A percentile compares a stretch with the other conserved stretches of the same genome.
Conservation (phyloP, 2,329 filamentous ascomycete species). For the Xylaria sp. region DNA sequence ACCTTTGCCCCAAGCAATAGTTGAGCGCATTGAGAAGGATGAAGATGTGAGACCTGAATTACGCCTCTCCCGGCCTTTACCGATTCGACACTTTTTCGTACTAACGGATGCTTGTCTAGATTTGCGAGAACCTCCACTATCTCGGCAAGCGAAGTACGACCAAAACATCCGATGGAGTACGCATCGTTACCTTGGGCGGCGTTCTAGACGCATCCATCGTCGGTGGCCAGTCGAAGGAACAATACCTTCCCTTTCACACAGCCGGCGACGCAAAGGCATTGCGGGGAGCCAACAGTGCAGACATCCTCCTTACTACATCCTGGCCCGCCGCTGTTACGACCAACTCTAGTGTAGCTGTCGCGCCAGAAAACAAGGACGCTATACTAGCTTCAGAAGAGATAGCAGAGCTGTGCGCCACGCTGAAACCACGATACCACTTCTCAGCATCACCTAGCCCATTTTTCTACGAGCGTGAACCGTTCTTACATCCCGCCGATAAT, state of each 20-base stretch:
- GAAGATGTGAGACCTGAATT: conserved; percentile 59
- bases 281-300: conserved; percentile 78
- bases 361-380: conserved; percentile 61
- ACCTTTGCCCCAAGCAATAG: conserved; percentile 75
- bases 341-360: conserved; percentile 72
- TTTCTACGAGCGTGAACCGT: conserved; percentile 93
- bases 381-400: conserved; percentile 71
- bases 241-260: conserved; percentile 81
- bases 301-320: conserved; percentile 86
- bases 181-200: conserved; percentile 88
- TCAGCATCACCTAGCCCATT: conserved; percentile 71
- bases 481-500: conserved; percentile 70
- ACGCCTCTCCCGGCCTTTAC: neutral
- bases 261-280: conserved; percentile 79
- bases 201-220: conserved; percentile 69
- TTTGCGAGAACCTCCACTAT: conserved; percentile 92
- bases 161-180: conserved; percentile 89
- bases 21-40: conserved; percentile 77
- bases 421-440: conserved; percentile 95
- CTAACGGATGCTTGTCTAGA: conserved; percentile 48
- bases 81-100: neutral
- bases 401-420: conserved; percentile 77
- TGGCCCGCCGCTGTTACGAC: conserved; percentile 82
- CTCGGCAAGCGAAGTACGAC: conserved; percentile 87
- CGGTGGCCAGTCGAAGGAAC: conserved; percentile 73